Evolutionary conservation across 805 yeast genomes (phyloP), one percentile per base, ranked within the genome.

Genomic region (Suhomyces tanzawaensis): DNA sequence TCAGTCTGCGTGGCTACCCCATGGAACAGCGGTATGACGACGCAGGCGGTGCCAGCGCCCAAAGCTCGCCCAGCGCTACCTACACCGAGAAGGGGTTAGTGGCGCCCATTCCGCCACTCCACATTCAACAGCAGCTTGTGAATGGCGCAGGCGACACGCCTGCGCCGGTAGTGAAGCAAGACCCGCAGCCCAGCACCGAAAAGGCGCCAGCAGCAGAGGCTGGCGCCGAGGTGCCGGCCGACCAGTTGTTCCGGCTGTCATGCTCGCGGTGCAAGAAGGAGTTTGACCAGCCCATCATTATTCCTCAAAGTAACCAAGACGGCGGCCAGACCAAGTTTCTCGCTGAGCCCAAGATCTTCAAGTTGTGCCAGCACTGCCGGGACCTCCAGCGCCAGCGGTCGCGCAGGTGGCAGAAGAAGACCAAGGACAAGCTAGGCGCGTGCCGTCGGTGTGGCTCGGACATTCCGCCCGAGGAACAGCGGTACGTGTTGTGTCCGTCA

Each of bases 281-380:
- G 8, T 81, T 80, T 51, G 68, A 69, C n/a, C 76, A 72, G 43
- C 64, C 62, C 3, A 51, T 67, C 17, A 55, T 62, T 16, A 53
- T 61, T 29, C 69, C 72, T 4, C 58, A 53, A 23, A 35, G 50
- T 17, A 45, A 33, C 24, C 32, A 34, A 12, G 48, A 43, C 19
- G 45, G 48, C 9, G 52, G 52, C 13, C 51, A 47, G 19, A 40
- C 48, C 37, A 58, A 59, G 53, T 63, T 44, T 53, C 64, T 37
- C 48, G 64, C 57, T 34, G 68, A 52, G 48, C 72, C 57, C 21
- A 74, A 72, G 49, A 57, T 62, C 12, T 81, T 56, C 59, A 78
- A 77, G 52, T 59, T 79, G 37, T 81, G 87, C 52, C 72, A 72
- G 21, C 85, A 79, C 51, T 81, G 87, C 52, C 70, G 86, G 25